Conservation (phyloP, 2,329 filamentous ascomycete genomes). For the Neodidymelliopsis sp. region DNA sequence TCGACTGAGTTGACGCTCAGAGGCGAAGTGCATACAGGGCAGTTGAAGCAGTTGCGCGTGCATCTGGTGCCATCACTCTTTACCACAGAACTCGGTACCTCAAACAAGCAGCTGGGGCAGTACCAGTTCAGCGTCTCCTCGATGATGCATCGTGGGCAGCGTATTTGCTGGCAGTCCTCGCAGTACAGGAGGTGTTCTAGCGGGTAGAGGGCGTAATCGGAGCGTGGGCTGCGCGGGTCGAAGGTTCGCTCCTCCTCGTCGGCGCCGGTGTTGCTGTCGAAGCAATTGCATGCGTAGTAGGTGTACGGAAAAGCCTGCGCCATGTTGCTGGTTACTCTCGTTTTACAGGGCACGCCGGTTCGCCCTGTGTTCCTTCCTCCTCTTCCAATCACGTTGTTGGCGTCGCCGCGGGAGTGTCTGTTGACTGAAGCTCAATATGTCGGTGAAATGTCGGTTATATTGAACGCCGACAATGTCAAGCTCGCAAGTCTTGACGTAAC, state of each 20-base stretch:
- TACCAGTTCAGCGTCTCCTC: conserved; percentile 97
- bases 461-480: conserved; percentile 4
- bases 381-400: conserved; percentile 4
- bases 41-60: conserved; percentile 94
- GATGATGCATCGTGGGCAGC: conserved; percentile 87
- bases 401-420: conserved; percentile 15
- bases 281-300: conserved; percentile 71
- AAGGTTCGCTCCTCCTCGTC: conserved; percentile 82
- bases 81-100: conserved; percentile 91
- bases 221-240: conserved; percentile 81
- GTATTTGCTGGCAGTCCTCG: conserved; percentile 95
- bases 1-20: conserved; percentile 78
- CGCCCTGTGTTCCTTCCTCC: conserved; percentile 1
- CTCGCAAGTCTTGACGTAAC: conserved; percentile 15
- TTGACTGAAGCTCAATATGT: conserved; percentile 11
- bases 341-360: not conserved
- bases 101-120: conserved; percentile 94
- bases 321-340: conserved; percentile 47
- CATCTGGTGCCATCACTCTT: conserved; percentile 95
- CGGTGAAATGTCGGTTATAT: conserved; percentile 12
- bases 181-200: conserved; percentile 95
- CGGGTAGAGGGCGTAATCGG: conserved; percentile 91
- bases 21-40: conserved; percentile 84
- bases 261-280: conserved; percentile 56
- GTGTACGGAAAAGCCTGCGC: conserved; percentile 68